Evolutionary conservation across 2,329 filamentous ascomycete genomes (phyloP), one percentile per base, ranked within the genome.

Genomic region (Beauveria varroae): DNA sequence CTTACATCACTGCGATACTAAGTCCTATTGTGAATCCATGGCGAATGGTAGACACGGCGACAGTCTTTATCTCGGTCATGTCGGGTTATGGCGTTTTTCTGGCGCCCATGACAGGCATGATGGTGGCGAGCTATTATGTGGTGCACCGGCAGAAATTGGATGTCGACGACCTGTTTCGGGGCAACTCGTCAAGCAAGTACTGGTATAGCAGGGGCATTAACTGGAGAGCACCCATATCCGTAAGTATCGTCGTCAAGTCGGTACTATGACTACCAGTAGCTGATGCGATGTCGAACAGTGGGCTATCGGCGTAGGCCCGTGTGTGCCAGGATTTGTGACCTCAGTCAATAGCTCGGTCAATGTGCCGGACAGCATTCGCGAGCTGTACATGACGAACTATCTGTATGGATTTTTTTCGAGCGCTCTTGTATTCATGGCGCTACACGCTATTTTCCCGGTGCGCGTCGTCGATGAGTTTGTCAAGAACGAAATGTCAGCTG

Each of bases 321-420:
- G 70, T 3, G 63, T 79, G 54, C 77, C 78, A 0, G 77, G 77
- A 14, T 78, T 79, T 62, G 67, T 78, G 7, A 71, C 73, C 1
- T 72, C 75, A 3, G 71, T 79, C 12, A 72, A 76, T 53, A n/a
- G 22, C 0, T 68, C 68, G 3, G 67, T 76, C 6, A 65, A 47
- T 0, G 69, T 79, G 0, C 66, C 72, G 0, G 68, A 70, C 6
- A 74, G 72, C 4, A 76, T 72, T 54, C 76, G 64, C 0, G 72
- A 77, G 61, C 65, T 77, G 1, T 77, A 76, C 63, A 70, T 70
- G 63, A 65, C 76, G 55, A 76, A 74, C 63, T 77, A 75, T 40
- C 22, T 76, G 0, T 76, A 76, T 10, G 74, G 75, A 0, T 75
- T 76, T 30, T 41, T 72, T 0, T 67, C 72, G 0, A 75, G 73